Conservation (phyloP, 2,329 filamentous ascomycete species). For the Stagonosporopsis tanaceti region DNA sequence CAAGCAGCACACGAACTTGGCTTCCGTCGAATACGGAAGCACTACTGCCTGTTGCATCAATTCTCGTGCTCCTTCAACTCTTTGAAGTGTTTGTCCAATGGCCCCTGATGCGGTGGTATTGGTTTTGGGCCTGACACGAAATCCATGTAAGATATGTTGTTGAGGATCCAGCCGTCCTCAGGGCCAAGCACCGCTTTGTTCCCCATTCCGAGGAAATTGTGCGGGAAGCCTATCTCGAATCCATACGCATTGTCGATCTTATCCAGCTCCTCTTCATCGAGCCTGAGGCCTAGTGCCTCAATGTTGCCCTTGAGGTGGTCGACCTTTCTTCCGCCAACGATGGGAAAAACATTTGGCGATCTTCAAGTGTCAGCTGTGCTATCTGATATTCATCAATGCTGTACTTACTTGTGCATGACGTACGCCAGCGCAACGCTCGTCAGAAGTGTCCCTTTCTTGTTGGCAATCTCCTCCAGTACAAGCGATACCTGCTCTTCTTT, state of each 20-base stretch:
- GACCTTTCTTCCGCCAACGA: slow-evolving; percentile 73
- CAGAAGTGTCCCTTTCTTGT: slow-evolving; percentile 63
- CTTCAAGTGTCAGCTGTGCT: slow-evolving; percentile 32
- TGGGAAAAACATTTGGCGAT: slow-evolving; percentile 72
- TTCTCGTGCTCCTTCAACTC: slow-evolving; percentile 7
- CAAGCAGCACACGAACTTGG: neutral
- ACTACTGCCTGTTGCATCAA: neutral
- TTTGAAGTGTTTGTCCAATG: slow-evolving; percentile 30
- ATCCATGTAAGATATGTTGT: slow-evolving; percentile 29
- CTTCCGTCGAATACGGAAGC: neutral
- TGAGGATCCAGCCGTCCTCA: slow-evolving; percentile 33
- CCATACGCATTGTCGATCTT: slow-evolving; percentile 69
- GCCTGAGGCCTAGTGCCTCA: slow-evolving; percentile 67
- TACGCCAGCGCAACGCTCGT: slow-evolving; percentile 74
- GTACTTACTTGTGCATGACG: slow-evolving; percentile 67
- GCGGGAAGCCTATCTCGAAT: slow-evolving; percentile 73
- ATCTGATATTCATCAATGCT: no score
- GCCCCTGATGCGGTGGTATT: slow-evolving; percentile 37
- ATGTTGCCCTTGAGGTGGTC: slow-evolving; percentile 76
- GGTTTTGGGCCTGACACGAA: slow-evolving; percentile 35
- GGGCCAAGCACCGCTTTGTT: slow-evolving; percentile 37
- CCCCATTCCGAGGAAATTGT: slow-evolving; percentile 26
- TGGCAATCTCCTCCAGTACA: slow-evolving; percentile 67
- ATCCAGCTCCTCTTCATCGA: slow-evolving; percentile 69
- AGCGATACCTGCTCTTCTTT: slow-evolving; percentile 61